phyloP scores from a whole-genome alignment of 2,329 filamentous ascomycete genomes.

The Podosphaera aphanis region DNA sequence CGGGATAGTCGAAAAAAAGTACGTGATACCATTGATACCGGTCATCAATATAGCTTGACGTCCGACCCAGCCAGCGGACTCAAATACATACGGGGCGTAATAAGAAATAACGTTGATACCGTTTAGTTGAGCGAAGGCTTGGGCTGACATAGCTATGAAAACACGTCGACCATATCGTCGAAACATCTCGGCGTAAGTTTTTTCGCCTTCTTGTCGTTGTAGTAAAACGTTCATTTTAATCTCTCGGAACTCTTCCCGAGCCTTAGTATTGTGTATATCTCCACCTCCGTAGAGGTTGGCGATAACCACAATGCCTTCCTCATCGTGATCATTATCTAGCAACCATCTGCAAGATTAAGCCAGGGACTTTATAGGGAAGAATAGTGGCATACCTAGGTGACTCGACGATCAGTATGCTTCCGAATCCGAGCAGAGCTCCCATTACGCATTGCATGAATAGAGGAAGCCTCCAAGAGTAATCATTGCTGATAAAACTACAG shows the following conservation, averaged over 20 bases:
- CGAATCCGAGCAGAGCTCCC: conserved; percentile 63
- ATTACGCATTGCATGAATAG: conserved; percentile 85
- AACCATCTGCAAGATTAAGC: conserved; percentile 45
- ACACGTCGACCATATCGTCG: conserved; percentile 73
- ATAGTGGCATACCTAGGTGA: conserved; percentile 49
- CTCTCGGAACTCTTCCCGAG: conserved; percentile 85
- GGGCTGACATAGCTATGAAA: conserved; percentile 96
- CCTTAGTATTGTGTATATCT: conserved; percentile 81
- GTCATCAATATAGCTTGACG: conserved; percentile 90
- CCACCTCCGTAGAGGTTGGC: conserved; percentile 91
- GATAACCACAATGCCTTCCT: conserved; percentile 95
- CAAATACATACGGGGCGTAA: conserved; percentile 89
- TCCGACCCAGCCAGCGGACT: conserved; percentile 86
- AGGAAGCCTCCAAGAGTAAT: conserved; percentile 78
- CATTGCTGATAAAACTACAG: conserved; percentile 65
- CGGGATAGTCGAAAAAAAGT: conserved; percentile 75
- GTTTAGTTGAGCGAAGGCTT: conserved; percentile 85
- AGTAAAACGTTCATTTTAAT: conserved; percentile 97
- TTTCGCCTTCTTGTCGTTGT: conserved; percentile 82
- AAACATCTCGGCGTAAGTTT: conserved; percentile 87
- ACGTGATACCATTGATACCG: conserved; percentile 80
- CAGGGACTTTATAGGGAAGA: not conserved
- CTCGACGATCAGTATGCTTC: conserved; percentile 84
- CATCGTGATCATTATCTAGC: conserved; percentile 89
- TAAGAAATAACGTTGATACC: conserved; percentile 99